Evolutionary conservation across 208 protist species (phyloP).

Genomic region (Leishmania arabica): DNA sequence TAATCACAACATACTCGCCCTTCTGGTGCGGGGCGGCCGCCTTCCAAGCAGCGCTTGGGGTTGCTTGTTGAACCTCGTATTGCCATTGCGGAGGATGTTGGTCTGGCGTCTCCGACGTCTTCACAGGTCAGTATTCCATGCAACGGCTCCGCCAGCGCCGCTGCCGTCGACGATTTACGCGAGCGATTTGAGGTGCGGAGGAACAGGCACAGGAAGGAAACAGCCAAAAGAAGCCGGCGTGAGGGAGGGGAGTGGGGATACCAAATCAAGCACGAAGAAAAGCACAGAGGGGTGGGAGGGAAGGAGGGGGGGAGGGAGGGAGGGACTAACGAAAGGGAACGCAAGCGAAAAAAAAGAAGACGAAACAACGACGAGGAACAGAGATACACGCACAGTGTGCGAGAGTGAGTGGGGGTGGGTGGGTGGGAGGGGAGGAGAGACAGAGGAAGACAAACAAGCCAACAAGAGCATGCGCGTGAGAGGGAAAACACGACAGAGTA

Average conservation of each 20-base stretch:
- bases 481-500: constrained; percentile 4
- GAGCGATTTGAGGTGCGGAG: no score
- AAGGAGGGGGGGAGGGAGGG: no score
- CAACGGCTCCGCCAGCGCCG: neutral
- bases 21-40: neutral
- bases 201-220: neutral
- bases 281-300: neutral
- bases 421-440: neutral
- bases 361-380: neutral
- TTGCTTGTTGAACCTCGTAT: neutral
- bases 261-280: neutral
- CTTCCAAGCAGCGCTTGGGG: neutral
- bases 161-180: neutral
- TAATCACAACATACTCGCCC: neutral
- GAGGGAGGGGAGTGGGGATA: neutral
- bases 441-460: neutral
- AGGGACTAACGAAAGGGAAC: no score
- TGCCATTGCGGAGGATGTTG: neutral
- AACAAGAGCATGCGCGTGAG: constrained; percentile 13
- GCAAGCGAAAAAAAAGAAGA: neutral
- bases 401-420: neutral
- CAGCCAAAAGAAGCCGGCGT: neutral
- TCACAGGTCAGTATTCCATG: no score
- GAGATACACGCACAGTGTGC: neutral
- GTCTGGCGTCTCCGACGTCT: no score